These are phyloP conservation scores for Macadamia integrifolia DNA, from an alignment of 164 flowering plant genomes.

Conservation along the genomic window DNA sequence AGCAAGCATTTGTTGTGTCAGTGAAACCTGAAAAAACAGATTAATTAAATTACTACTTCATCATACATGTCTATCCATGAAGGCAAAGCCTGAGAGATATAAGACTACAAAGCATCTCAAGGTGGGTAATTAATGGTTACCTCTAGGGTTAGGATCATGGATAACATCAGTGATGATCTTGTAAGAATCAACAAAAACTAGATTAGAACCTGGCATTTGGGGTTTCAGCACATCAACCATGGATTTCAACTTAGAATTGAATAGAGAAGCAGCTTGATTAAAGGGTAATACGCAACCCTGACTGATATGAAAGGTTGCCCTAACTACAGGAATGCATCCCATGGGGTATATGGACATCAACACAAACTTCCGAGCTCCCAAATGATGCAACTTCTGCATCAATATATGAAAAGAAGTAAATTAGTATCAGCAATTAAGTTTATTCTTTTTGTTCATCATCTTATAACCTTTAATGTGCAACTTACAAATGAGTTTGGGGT, in stretches of 20 bases:
- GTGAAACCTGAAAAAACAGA: conserved; percentile 36
- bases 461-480: too few relatives aligned
- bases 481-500: too few relatives aligned
- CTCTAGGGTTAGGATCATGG: conserved; percentile 32
- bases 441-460: too few relatives aligned
- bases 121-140: conserved; percentile 20
- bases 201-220: conserved; percentile 39
- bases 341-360: conserved; percentile 41
- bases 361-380: conserved; percentile 63
- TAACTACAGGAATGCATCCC: conserved; percentile 48
- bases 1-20: conserved; percentile 38
- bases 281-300: conserved; percentile 27
- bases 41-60: background rate
- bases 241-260: conserved; percentile 34
- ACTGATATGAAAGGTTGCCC: background rate
- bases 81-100: background rate
- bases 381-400: conserved; percentile 45
- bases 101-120: background rate
- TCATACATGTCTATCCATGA: background rate
- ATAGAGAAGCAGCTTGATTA: conserved; percentile 44
- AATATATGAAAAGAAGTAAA: background rate
- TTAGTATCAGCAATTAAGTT: background rate
- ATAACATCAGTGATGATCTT: conserved; percentile 39
- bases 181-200: conserved; percentile 47
- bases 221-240: conserved; percentile 28